Evolutionary conservation across 139 green algal species (phyloP), one percentile per base, ranked within the genome.

Genomic region (Desmodesmus armatus): DNA sequence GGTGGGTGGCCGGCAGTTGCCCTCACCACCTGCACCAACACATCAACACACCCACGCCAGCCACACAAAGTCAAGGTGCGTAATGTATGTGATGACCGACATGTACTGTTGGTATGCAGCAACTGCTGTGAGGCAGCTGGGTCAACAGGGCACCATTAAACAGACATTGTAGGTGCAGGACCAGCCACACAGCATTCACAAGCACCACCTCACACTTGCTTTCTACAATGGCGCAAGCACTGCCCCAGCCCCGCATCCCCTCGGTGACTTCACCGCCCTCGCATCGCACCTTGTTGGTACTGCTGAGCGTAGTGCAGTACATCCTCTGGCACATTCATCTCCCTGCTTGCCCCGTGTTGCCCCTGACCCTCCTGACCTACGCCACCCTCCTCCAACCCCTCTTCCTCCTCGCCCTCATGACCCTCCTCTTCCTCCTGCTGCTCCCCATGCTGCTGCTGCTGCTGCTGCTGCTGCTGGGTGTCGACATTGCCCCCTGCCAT

Each of bases 231-330:
- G n/a, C n/a, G n/a, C n/a, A n/a, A n/a, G n/a, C n/a, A n/a, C n/a
- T n/a, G n/a, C n/a, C n/a, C n/a, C n/a, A n/a, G n/a, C n/a, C n/a
- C n/a, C n/a, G n/a, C n/a, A n/a, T n/a, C n/a, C n/a, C n/a, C n/a
- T n/a, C n/a, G n/a, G n/a, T n/a, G n/a, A n/a, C n/a, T n/a, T n/a
- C n/a, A n/a, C n/a, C n/a, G n/a, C n/a, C n/a, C n/a, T n/a, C n/a
- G n/a, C n/a, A n/a, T n/a, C 47, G 23, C 21, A 82, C 76, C 76
- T 41, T 71, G 55, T 27, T 82, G 76, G 55, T 72, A 82, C 5
- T 39, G 53, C 76, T 82, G 35, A 31, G 76, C 76, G 43, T 71
- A 69, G 7, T 82, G 25, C 53, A 82, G 11, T 21, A 82, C 76
- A 2, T 82, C 76, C n/a, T 21, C 76, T n/a, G 76, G 76, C 7